Conservation (phyloP, 2,329 filamentous ascomycete species). For the Sphaerostilbella broomeana region DNA sequence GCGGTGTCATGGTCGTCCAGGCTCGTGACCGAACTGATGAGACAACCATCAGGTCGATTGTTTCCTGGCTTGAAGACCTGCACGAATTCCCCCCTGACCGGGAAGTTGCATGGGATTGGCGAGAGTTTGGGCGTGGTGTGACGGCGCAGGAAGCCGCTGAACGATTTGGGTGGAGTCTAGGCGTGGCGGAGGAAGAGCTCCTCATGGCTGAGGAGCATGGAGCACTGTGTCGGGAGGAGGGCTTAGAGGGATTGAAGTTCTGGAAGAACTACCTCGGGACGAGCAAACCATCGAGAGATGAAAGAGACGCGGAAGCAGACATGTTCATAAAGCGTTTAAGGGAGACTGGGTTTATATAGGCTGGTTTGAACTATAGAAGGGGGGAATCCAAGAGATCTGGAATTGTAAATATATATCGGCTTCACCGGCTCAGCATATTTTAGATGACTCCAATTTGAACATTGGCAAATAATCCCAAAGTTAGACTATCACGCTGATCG, state of each 20-base stretch:
- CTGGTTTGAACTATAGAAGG: background rate
- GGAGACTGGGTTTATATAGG: constrained; percentile 34
- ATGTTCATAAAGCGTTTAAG: constrained; percentile 37
- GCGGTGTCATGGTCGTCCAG: constrained; percentile 90
- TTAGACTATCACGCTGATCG: no score
- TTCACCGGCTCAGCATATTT: no score
- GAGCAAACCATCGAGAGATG: constrained; percentile 27
- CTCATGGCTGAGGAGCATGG: constrained; percentile 96
- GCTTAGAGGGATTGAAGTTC: constrained; percentile 83
- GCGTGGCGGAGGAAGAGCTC: constrained; percentile 88
- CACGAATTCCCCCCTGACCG: constrained; percentile 58
- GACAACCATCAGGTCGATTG: constrained; percentile 70
- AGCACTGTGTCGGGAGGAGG: constrained; percentile 80
- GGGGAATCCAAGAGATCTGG: no score
- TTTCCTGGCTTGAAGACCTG: constrained; percentile 70
- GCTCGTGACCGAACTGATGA: constrained; percentile 83
- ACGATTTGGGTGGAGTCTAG: constrained; percentile 92
- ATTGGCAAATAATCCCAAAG: no score
- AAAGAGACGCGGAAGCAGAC: constrained; percentile 31
- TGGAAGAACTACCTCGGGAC: constrained; percentile 73
- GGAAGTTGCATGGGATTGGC: constrained; percentile 70
- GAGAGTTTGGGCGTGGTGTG: constrained; percentile 71
- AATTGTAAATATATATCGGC: no score
- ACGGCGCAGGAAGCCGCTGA: constrained; percentile 87
- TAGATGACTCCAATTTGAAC: no score